phyloP scores from a whole-genome alignment of 306 rosid genomes.

The Pueraria montana region DNA sequence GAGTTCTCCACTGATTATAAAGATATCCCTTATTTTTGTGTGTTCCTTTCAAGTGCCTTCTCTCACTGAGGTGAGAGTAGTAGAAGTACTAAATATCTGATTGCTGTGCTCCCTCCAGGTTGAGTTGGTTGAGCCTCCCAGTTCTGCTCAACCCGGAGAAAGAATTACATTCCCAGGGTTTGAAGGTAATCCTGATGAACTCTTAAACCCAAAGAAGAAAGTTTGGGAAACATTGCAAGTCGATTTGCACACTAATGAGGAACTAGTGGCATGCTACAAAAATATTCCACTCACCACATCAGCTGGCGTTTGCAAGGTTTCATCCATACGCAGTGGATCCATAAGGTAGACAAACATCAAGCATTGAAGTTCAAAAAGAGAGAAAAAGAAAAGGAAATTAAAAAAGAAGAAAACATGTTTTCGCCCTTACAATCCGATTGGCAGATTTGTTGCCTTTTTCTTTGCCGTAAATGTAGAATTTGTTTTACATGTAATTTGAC shows the following conservation, averaged over 20 bases:
- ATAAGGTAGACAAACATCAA: constrained; percentile 72
- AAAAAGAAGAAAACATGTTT: neutral
- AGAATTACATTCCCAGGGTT: constrained; percentile 72
- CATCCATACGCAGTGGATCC: constrained; percentile 68
- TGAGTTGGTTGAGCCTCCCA: constrained; percentile 90
- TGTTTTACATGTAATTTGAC: constrained; percentile 17
- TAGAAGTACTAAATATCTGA: constrained; percentile 16
- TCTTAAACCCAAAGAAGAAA: constrained; percentile 91
- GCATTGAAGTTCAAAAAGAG: constrained; percentile 14
- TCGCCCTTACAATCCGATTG: neutral
- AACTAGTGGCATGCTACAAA: constrained; percentile 80
- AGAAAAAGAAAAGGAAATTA: neutral
- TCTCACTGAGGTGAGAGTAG: too few relatives aligned
- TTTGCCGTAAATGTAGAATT: constrained; percentile 26
- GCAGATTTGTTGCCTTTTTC: constrained; percentile 9
- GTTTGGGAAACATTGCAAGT: constrained; percentile 97
- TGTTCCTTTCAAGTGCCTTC: too few relatives aligned
- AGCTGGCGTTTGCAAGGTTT: constrained; percentile 85
- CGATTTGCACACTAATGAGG: constrained; percentile 63
- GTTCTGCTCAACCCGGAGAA: constrained; percentile 79
- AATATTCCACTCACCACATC: constrained; percentile 83
- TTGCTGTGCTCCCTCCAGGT: constrained; percentile 57
- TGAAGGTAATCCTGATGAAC: constrained; percentile 80
- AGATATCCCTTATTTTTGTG: too few relatives aligned
- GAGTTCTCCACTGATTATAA: too few relatives aligned